Evolutionary conservation across 2,329 filamentous ascomycete genomes (phyloP), one percentile per base, ranked within the genome.

Genomic region (Xylaria sp.): DNA sequence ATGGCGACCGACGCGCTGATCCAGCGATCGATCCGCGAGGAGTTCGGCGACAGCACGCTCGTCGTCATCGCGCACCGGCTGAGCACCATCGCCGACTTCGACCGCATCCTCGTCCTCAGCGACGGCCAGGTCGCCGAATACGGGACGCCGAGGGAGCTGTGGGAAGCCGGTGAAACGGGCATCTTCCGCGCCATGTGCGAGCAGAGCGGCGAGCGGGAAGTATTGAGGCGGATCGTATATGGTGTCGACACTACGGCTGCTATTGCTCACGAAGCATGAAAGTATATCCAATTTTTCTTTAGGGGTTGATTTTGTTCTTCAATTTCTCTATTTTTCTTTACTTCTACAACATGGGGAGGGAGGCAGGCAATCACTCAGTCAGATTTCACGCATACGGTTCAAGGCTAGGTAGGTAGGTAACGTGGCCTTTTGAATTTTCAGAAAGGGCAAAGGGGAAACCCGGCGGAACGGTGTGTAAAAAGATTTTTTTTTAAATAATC

Each of bases 61-160:
- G 79, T 94, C 20, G 90, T 93, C 20, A 93, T 94, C 75, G 91
- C 91, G 1, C 92, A 94, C 74, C 85, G 91, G 1, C 81, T 94
- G 56, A 91, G 89, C 76, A 93, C 91, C 0, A 92, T 94, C 78
- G 90, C 88, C 3, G 91, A 93, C 77, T 93, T 93, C 74, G 91
- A 93, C 76, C 85, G 87, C 67, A 91, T 93, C 64, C 81, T 93
- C 11, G 91, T 94, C 5, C 81, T 94, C 69, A 87, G 86, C 63
- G 90, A 91, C 38, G 91, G 91, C 0, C 79, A 79, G 49, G 90
- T 90, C 0, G 86, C 87, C 17, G 91, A 93, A 79, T 92, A 86
- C 77, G 91, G 90, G 3, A 82, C 81, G 5, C 91, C 91, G 1
- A 81, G 76, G 71, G 87, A 90, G 73, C 78, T 93, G 63, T 87